Evolutionary conservation across 2,329 filamentous ascomycete species (phyloP), one percentile per base, ranked within the genome.

Genomic region (Metarhizium guizhouense): DNA sequence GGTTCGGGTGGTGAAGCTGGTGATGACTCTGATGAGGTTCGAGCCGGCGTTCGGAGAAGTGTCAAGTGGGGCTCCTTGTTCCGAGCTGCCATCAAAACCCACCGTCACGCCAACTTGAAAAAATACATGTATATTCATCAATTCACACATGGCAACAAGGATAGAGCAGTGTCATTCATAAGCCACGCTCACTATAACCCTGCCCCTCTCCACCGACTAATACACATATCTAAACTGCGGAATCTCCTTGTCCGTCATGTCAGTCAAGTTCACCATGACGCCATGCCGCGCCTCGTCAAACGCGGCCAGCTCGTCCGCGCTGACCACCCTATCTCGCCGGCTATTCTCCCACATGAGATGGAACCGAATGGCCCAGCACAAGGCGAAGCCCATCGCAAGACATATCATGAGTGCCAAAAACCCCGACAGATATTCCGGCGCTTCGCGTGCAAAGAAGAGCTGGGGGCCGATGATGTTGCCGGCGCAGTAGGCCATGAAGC

Each of bases 381-480:
- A 68, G 1, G 75, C 43, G 1, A 82, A 73, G 52, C 81, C 70
- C 20, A 79, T 62, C 0, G 72, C 73, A 63, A 84, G 84, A 66
- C 81, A 85, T 4, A 80, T 77, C 54, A 87, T 74, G 60, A 85
- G 82, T 2, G 80, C 81, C 6, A 78, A 73, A 60, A 86, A 84
- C 0, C 82, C 84, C 42, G 80, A 82, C 47, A 78, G 75, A 64
- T 87, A 88, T 1, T 75, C 70, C 0, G 84, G 84, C 0, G 75
- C 74, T 63, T 87, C 81, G 47, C 67, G 68, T n/a, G 73, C 69
- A 16, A 80, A 70, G 69, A 85, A 85, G 2, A 84, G 74, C 62
- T 84, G 81, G 0, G 82, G 81, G 0, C 79, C 82, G 40, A 82
- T 77, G 7, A 83, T 79, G 62, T 86, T 86, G 1, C 83, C 84